Conservation (phyloP, 805 yeast genomes). For the Yamadazyma philogaea region DNA sequence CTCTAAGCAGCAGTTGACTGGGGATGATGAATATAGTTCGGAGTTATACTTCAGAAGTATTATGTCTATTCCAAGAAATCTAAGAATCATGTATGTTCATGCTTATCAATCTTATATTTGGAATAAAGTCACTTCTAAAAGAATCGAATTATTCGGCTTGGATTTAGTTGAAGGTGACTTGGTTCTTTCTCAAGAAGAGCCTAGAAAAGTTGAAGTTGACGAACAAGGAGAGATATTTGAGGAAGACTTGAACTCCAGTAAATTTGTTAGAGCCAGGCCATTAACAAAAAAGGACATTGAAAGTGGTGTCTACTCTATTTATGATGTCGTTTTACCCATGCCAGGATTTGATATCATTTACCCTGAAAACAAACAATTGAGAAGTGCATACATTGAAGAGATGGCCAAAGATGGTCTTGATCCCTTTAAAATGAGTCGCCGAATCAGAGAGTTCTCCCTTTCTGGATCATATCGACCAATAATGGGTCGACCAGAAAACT, state of each 20-base stretch:
- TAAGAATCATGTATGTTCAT: constrained; percentile 93
- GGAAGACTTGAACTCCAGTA: constrained; percentile 65
- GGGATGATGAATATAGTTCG: constrained; percentile 41
- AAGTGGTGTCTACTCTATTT: constrained; percentile 56
- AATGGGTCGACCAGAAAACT: constrained; percentile 58
- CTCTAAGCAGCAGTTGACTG: constrained; percentile 47
- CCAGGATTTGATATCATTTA: constrained; percentile 94
- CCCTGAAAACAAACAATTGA: constrained; percentile 64
- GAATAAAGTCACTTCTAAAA: constrained; percentile 80
- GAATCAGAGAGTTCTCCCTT: constrained; percentile 82
- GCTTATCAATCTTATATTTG: constrained; percentile 96
- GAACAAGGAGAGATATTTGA: constrained; percentile 43
- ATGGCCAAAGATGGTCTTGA: constrained; percentile 83
- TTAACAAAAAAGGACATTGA: constrained; percentile 73
- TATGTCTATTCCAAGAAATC: constrained; percentile 85
- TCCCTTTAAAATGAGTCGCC: constrained; percentile 81
- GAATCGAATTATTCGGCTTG: constrained; percentile 70
- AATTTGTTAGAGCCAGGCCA: constrained; percentile 64
- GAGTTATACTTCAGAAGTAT: constrained; percentile 74
- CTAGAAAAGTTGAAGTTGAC: constrained; percentile 6
- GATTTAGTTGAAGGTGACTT: constrained; percentile 78
- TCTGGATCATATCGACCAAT: constrained; percentile 86
- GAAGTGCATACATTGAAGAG: constrained; percentile 58
- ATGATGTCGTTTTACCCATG: constrained; percentile 89
- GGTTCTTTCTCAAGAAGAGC: constrained; percentile 41